Percentiles rank a stretch among this genome's conserved stretches.
Conservation (phyloP, 129 eudicot species). For the Pittosporum tobira region DNA sequence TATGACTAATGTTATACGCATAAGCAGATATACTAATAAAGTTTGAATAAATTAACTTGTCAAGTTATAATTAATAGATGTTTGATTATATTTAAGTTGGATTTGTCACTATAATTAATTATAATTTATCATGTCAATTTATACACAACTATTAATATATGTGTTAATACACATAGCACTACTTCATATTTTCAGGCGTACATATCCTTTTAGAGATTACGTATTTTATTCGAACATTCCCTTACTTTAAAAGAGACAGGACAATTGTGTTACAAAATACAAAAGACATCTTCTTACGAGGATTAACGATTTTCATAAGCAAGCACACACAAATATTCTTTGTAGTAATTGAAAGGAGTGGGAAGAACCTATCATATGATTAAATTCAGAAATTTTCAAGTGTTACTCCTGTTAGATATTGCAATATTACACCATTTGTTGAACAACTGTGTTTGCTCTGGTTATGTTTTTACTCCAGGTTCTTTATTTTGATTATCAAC, state of each 20-base stretch:
- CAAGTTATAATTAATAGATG: too few species aligned
- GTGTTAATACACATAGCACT: too few species aligned
- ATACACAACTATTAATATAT: too few species aligned
- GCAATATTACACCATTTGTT: too few species aligned
- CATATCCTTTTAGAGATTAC: constrained; percentile 76
- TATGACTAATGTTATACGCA: background rate
- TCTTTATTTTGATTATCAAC: constrained; percentile 61
- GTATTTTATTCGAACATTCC: constrained; percentile 42
- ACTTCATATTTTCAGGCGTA: constrained; percentile 47
- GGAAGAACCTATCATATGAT: constrained; percentile 81
- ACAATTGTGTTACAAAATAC: constrained; percentile 55
- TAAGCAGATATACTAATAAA: too few species aligned
- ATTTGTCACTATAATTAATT: too few species aligned
- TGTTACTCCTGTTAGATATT: too few species aligned
- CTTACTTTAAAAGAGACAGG: constrained; percentile 57
- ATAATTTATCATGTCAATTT: too few species aligned
- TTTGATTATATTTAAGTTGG: too few species aligned
- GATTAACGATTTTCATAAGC: constrained; percentile 74
- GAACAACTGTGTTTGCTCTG: background rate
- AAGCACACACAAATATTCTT: constrained; percentile 46
- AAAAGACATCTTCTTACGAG: constrained; percentile 56
- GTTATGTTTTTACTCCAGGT: constrained; percentile 33
- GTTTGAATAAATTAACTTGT: background rate
- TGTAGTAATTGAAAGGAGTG: constrained; percentile 77
- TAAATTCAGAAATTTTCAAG: background rate